Evolutionary conservation across 2,329 filamentous ascomycete genomes (phyloP).

Genomic region (Trichophyton simii): DNA sequence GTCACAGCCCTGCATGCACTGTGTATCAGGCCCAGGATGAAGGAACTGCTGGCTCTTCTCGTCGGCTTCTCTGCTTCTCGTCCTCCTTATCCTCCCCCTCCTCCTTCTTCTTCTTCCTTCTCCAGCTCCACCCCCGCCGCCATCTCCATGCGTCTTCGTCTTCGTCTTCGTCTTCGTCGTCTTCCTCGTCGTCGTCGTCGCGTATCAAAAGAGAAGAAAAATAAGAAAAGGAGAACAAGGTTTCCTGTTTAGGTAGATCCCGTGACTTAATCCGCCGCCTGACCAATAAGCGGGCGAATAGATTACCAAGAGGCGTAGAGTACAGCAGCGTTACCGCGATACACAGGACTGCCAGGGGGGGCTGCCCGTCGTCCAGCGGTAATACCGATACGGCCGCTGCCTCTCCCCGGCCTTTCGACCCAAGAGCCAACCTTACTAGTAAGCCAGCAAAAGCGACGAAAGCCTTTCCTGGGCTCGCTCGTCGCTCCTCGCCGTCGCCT

Average conservation of each 20-base stretch:
- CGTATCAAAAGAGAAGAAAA: too few relatives aligned
- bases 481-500: neutral
- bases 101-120: neutral
- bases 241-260: neutral
- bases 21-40: neutral
- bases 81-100: neutral
- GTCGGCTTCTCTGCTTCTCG: neutral
- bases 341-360: neutral
- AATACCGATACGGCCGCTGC: neutral
- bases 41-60: neutral
- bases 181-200: too few relatives aligned
- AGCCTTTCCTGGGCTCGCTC: neutral
- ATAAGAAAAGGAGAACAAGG: neutral
- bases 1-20: slow-evolving; percentile 1
- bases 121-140: too few relatives aligned
- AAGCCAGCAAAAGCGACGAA: too few relatives aligned
- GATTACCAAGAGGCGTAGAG: neutral
- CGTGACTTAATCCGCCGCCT: neutral
- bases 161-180: too few relatives aligned
- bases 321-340: neutral
- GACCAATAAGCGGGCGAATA: neutral
- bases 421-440: too few relatives aligned
- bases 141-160: too few relatives aligned
- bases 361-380: neutral
- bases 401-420: too few relatives aligned